Evolutionary conservation across 179 eudicot genomes (phyloP).

Genomic region (Pouteria campechiana): DNA sequence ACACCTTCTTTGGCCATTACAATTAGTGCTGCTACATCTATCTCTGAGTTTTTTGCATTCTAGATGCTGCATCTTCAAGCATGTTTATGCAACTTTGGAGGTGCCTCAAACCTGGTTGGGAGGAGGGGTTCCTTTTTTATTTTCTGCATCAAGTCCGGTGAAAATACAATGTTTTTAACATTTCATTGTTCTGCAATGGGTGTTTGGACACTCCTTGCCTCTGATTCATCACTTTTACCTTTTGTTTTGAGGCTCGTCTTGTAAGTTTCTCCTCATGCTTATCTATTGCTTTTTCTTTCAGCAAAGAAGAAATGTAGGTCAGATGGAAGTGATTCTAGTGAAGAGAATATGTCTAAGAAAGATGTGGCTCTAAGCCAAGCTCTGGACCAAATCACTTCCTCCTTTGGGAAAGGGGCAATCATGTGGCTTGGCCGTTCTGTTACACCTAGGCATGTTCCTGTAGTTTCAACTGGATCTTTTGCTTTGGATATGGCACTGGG

Average conservation of each 20-base stretch:
- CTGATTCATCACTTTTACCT: neutral
- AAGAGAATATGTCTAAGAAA: constrained; percentile 69
- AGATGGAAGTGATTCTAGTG: constrained; percentile 71
- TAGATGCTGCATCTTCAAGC: too few relatives aligned
- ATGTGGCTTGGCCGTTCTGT: constrained; percentile 92
- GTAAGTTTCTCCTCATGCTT: neutral
- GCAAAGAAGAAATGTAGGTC: constrained; percentile 68
- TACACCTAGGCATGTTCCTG: constrained; percentile 54
- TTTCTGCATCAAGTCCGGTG: neutral
- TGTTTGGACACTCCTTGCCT: neutral
- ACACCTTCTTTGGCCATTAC: too few relatives aligned
- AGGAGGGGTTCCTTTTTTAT: neutral
- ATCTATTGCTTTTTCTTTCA: constrained; percentile 12
- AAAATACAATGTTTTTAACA: neutral
- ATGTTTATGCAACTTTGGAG: too few relatives aligned
- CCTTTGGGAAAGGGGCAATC: constrained; percentile 91
- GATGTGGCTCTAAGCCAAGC: constrained; percentile 82
- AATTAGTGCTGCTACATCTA: too few relatives aligned
- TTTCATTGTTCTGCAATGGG: neutral
- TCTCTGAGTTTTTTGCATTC: too few relatives aligned
- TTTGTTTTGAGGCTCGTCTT: too few relatives aligned
- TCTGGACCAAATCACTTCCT: constrained; percentile 67
- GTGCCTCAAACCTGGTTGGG: too few relatives aligned
- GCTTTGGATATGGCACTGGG: constrained; percentile 84
- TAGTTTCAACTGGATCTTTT: constrained; percentile 89